Percentiles rank a stretch among this genome's conserved stretches.
These are phyloP conservation scores for Mycena crocata DNA, from an alignment of 768 basidiomycete genomes.

Conservation along the genomic window DNA sequence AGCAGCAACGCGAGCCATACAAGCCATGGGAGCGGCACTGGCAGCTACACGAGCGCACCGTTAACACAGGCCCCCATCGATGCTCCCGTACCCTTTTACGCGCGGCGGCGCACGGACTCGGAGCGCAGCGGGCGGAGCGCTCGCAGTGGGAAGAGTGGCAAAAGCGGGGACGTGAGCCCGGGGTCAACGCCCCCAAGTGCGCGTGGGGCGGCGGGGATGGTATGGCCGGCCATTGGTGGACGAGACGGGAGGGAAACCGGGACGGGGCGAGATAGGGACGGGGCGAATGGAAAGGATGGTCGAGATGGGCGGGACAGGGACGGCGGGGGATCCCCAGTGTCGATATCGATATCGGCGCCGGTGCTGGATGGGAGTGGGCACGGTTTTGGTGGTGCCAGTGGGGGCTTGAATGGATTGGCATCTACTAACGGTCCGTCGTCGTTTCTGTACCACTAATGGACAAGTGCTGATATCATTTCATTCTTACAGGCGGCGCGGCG, in stretches of 20 bases:
- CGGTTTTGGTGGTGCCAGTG: slow-evolving; percentile 3
- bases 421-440: background rate
- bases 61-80: background rate
- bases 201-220: slow-evolving; percentile 25
- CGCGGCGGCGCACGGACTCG: slow-evolving; percentile 28
- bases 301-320: slow-evolving; percentile 1
- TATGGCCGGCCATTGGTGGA: slow-evolving; percentile 45
- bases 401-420: background rate
- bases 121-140: slow-evolving; percentile 26
- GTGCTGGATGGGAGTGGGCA: slow-evolving; percentile 8
- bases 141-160: slow-evolving; percentile 9
- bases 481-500: background rate
- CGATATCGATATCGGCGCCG: slow-evolving; percentile 36
- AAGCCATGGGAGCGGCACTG: background rate
- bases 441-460: background rate
- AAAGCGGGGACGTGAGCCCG: slow-evolving; percentile 18
- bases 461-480: slow-evolving; percentile 38
- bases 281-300: background rate
- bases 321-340: slow-evolving; percentile 23
- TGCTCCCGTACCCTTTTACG: slow-evolving; percentile 27
- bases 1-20: background rate
- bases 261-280: slow-evolving; percentile 47
- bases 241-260: slow-evolving; percentile 42
- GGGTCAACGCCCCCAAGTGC: slow-evolving; percentile 29
- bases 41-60: background rate